Base-by-base conservation (phyloP, 2,329 filamentous ascomycete genomes). In the Aureobasidium vineae region DNA sequence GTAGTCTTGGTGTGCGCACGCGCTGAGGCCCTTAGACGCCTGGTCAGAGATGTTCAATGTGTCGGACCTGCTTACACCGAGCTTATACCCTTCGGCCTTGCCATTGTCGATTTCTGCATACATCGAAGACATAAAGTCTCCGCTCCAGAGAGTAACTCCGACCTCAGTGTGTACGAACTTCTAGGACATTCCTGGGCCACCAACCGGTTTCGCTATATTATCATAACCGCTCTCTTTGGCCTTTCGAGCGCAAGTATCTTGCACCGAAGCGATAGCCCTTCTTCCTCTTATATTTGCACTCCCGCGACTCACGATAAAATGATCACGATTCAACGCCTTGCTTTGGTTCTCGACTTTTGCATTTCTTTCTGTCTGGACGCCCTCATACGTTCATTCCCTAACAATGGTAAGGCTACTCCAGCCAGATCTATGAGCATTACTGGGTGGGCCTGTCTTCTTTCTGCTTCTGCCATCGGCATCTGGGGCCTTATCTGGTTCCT, bases 281-380 rank as follows among this genome's bases (percentile, higher is more conserved):
- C 73, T 47, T 82, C 81, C 19, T 83, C 81, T 3, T 82, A 81
- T 66, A 82, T 85, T 26, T 85, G 83, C 70, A 78, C 82, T 1
- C 72, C 77, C 13, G 71, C 75, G 1, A 74, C 77, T 36, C 69
- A 73, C 21, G 74, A 72, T 60, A 70, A 72, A 11, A 70, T 82
- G 8, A 78, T 76, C 7, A 68, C 71, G 3, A 68, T 82, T 57
- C 79, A 79, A 68, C 64, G 77, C 36, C 38, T 78, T 31, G 77
- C 75, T 28, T 69, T 77, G 1, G 36, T 77, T 8, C 67, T 83
- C 23, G 82, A 85, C 69, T 73, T 76, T 16, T 60, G 73, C 41
- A 75, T 83, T 53, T 66, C 80, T 19, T 73, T 80, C 40, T 74
- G 71, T 33, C 45, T 75, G 26, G 70, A 67, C 26, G 66, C 70